Percentiles rank a stretch among this genome's conserved stretches.
These are phyloP conservation scores for Naganishia onofrii DNA, from an alignment of 768 basidiomycete species.

Conservation along the genomic window DNA sequence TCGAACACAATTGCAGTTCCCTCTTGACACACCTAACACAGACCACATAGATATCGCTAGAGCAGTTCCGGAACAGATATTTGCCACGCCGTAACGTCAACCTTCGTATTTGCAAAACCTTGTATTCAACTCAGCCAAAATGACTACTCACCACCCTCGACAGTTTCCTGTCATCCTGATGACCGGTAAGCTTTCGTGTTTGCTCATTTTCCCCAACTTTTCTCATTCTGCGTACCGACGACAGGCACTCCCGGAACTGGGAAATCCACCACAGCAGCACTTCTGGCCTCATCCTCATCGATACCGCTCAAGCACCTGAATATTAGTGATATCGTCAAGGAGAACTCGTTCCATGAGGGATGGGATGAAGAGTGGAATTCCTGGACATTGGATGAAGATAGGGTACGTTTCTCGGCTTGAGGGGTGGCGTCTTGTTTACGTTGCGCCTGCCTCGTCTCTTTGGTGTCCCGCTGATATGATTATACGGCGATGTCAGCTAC, in stretches of 20 bases:
- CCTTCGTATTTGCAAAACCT: background rate
- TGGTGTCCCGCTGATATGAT: background rate
- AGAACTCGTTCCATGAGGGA: slow-evolving; percentile 71
- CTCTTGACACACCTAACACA: no score
- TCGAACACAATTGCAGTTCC: no score
- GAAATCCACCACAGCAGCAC: slow-evolving; percentile 86
- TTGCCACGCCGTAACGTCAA: background rate
- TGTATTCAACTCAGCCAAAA: slow-evolving; percentile 16
- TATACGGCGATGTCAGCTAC: slow-evolving; percentile 58
- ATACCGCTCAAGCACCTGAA: slow-evolving; percentile 77
- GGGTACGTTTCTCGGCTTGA: slow-evolving; percentile 59
- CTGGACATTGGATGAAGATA: slow-evolving; percentile 93
- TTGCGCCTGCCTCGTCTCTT: background rate
- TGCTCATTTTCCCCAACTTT: no score
- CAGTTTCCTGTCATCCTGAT: slow-evolving; percentile 51
- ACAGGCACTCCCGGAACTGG: slow-evolving; percentile 63
- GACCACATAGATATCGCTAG: no score
- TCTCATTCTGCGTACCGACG: background rate
- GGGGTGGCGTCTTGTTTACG: slow-evolving; percentile 31
- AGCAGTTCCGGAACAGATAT: no score
- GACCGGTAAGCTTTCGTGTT: slow-evolving; percentile 41
- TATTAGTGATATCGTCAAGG: slow-evolving; percentile 84
- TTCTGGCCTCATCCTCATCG: slow-evolving; percentile 59
- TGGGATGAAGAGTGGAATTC: slow-evolving; percentile 94
- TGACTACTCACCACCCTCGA: slow-evolving; percentile 51